phyloP scores from a whole-genome alignment of 345 rosid genomes.

The Erysimum cheiranthoides region DNA sequence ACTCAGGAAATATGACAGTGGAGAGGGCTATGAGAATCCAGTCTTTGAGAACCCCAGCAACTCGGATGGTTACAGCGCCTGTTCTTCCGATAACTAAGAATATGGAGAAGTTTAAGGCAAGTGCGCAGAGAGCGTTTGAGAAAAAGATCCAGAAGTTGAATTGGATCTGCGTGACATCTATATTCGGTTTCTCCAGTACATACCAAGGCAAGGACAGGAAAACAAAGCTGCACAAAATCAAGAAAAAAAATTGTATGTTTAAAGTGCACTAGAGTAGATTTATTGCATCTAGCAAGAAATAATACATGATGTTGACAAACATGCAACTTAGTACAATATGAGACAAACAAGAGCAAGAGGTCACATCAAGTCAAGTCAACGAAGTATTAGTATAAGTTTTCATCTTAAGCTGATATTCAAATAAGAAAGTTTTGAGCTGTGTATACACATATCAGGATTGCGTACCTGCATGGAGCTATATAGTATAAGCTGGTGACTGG shows the following conservation, averaged over 20 bases:
- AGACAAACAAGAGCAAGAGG: not conserved
- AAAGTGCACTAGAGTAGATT: not conserved
- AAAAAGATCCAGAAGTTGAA: conserved; percentile 98
- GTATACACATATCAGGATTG: not conserved
- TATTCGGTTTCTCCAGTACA: conserved; percentile 80
- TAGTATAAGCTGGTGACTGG: conserved; percentile 95
- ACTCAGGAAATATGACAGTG: conserved; percentile 89
- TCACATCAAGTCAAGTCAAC: conserved; percentile 30
- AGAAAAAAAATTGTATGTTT: not conserved
- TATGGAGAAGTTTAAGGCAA: conserved; percentile 89
- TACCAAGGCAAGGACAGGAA: conserved; percentile 93
- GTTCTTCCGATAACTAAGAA: conserved; percentile 96
- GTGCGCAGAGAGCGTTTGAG: conserved; percentile 91
- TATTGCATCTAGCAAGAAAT: conserved; percentile 11
- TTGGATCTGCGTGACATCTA: conserved; percentile 82
- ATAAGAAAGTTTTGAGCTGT: conserved; percentile 7
- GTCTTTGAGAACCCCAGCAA: conserved; percentile 95
- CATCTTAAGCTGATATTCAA: conserved; percentile 13
- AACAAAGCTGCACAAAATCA: conserved; percentile 71
- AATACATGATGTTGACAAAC: conserved; percentile 10
- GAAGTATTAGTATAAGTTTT: not conserved
- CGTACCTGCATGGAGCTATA: conserved; percentile 98
- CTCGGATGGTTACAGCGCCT: conserved; percentile 91
- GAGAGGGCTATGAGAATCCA: conserved; percentile 98
- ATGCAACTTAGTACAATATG: not conserved